Percentiles rank a stretch among this genome's conserved stretches.
Conservation (phyloP, 495 filamentous ascomycete genomes). For the Daldinia vernicosa region DNA sequence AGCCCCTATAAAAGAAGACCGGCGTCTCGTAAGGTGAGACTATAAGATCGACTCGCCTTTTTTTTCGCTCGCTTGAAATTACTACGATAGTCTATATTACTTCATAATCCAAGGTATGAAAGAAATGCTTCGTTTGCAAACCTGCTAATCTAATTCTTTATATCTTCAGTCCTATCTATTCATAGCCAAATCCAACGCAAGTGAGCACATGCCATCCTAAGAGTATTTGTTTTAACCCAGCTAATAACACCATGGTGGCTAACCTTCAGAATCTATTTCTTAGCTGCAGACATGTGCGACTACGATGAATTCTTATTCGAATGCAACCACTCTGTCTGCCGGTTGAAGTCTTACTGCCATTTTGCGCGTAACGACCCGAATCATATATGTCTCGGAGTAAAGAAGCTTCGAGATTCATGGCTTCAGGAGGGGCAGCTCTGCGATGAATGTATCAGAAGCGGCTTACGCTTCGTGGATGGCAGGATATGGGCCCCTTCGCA, state of each 20-base stretch:
- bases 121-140: background rate
- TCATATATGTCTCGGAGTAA: constrained; percentile 69
- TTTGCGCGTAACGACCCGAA: constrained; percentile 71
- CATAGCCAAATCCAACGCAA: background rate
- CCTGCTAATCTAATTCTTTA: constrained; percentile 1
- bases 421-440: constrained; percentile 56
- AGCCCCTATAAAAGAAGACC: constrained; percentile 16
- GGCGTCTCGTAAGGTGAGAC: constrained; percentile 8
- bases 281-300: constrained; percentile 64
- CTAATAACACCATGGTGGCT: constrained; percentile 10
- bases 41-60: background rate
- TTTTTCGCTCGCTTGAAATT: background rate
- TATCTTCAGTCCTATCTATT: constrained; percentile 1
- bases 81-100: background rate
- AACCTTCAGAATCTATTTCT: background rate
- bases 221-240: background rate
- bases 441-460: constrained; percentile 49
- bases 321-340: constrained; percentile 64
- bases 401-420: constrained; percentile 66
- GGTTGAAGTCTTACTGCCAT: constrained; percentile 73
- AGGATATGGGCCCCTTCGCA: constrained; percentile 32
- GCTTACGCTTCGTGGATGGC: constrained; percentile 34
- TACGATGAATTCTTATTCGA: constrained; percentile 70
- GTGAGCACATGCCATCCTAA: constrained; percentile 9
- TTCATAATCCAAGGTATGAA: constrained; percentile 16